These are phyloP conservation scores for Moesziomyces antarcticus DNA, from an alignment of 1,284 basidiomycete genomes.

Conservation along the genomic window DNA sequence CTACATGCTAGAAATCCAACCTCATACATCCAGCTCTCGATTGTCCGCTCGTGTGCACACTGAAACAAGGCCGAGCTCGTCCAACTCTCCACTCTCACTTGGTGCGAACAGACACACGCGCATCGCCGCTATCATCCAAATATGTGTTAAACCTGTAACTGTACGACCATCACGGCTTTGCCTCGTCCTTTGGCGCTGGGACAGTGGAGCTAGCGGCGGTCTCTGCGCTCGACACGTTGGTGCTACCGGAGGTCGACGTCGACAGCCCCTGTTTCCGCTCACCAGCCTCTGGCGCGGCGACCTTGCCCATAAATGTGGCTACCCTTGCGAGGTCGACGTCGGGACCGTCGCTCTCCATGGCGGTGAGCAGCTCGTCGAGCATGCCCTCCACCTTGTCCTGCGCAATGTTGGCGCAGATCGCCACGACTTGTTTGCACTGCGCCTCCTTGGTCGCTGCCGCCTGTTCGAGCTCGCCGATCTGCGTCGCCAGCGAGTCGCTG, in stretches of 20 bases:
- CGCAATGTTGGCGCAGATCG: slow-evolving; percentile 86
- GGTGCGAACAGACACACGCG: too few relatives aligned
- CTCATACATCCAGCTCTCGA: too few relatives aligned
- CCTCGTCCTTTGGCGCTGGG: slow-evolving; percentile 1
- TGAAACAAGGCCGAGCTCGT: too few relatives aligned
- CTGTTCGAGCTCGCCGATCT: slow-evolving; percentile 81
- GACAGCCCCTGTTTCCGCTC: too few relatives aligned
- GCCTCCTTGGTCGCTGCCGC: slow-evolving; percentile 82
- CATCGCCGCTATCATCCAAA: neutral
- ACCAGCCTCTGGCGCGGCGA: slow-evolving; percentile 10
- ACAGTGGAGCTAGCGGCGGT: slow-evolving; percentile 12
- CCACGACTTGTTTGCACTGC: slow-evolving; percentile 89
- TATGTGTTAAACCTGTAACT: neutral
- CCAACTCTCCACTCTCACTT: too few relatives aligned
- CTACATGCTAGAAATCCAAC: too few relatives aligned
- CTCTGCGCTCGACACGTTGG: slow-evolving; percentile 8
- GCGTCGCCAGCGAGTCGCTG: slow-evolving; percentile 72
- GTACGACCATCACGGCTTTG: neutral
- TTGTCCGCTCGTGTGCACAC: too few relatives aligned
- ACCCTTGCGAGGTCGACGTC: slow-evolving; percentile 86
- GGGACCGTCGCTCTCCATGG: slow-evolving; percentile 84
- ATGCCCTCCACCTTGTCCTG: slow-evolving; percentile 91
- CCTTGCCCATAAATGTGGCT: slow-evolving; percentile 82
- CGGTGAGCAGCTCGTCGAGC: slow-evolving; percentile 85
- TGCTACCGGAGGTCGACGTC: slow-evolving; percentile 7